phyloP scores from a whole-genome alignment of 208 protist species.

The Trypanosoma brucei region DNA sequence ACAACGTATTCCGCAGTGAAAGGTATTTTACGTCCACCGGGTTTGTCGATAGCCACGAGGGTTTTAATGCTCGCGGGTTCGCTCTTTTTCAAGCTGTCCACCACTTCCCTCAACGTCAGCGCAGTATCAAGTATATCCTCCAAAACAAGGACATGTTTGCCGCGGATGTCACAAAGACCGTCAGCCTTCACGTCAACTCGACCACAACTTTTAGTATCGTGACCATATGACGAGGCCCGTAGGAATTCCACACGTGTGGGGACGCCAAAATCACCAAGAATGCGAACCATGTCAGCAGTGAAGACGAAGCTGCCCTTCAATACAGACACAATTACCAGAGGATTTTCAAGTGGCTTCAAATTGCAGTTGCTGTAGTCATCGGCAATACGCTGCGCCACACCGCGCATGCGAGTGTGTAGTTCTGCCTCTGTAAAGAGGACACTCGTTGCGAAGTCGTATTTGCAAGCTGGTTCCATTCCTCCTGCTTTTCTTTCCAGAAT shows the following conservation, averaged over 20 bases:
- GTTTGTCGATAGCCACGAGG: slow-evolving; percentile 82
- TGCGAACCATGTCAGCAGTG: slow-evolving; percentile 69
- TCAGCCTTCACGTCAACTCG: slow-evolving; percentile 84
- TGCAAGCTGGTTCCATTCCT: slow-evolving; percentile 10
- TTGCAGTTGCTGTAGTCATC: slow-evolving; percentile 52
- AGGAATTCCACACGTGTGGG: slow-evolving; percentile 85
- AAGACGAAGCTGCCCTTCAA: slow-evolving; percentile 86
- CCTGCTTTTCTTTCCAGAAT: too few relatives aligned
- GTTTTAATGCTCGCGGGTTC: slow-evolving; percentile 77
- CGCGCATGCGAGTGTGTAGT: slow-evolving; percentile 36
- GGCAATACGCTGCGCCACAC: slow-evolving; percentile 58
- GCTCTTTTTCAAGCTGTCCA: slow-evolving; percentile 43
- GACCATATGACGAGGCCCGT: slow-evolving; percentile 71
- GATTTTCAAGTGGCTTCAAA: slow-evolving; percentile 38
- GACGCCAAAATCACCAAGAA: slow-evolving; percentile 58
- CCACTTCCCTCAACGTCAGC: slow-evolving; percentile 72
- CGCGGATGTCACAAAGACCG: slow-evolving; percentile 60
- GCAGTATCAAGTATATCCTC: slow-evolving; percentile 91
- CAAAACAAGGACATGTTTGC: slow-evolving; percentile 79
- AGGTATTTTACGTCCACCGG: slow-evolving; percentile 47
- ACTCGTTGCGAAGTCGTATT: slow-evolving; percentile 54
- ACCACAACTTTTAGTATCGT: slow-evolving; percentile 40
- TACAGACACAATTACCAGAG: slow-evolving; percentile 77
- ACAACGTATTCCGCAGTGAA: slow-evolving; percentile 69
- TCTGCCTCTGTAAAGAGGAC: slow-evolving; percentile 57